These are phyloP conservation scores for Gossypium lobatum DNA, from an alignment of 441 rosid genomes.

Conservation along the genomic window DNA sequence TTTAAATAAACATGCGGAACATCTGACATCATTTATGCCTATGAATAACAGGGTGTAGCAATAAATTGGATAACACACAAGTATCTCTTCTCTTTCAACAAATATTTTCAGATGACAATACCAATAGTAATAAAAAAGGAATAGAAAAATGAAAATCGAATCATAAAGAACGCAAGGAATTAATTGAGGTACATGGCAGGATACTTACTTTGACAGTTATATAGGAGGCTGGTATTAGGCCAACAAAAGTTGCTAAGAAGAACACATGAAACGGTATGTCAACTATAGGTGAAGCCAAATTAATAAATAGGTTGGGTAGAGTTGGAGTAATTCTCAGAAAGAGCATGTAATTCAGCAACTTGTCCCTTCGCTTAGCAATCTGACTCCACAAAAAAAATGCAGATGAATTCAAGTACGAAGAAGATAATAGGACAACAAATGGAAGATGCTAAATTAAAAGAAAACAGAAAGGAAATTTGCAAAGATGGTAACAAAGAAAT, in stretches of 20 bases:
- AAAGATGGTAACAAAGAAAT: conserved; percentile 1
- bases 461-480: not conserved
- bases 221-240: conserved; percentile 87
- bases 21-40: not conserved
- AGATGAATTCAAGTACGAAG: conserved; percentile 7
- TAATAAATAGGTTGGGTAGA: conserved; percentile 88
- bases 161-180: not conserved
- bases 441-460: not conserved
- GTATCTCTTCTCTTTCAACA: not conserved
- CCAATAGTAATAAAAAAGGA: not conserved
- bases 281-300: conserved; percentile 94
- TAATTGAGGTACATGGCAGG: not conserved
- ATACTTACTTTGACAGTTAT: conserved; percentile 83
- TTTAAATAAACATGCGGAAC: not conserved
- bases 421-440: not conserved
- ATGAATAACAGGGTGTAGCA: not conserved
- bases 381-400: conserved; percentile 21
- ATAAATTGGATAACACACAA: not conserved
- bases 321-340: conserved; percentile 93
- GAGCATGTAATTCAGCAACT: conserved; percentile 90
- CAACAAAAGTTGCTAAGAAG: conserved; percentile 85
- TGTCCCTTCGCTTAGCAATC: conserved; percentile 85
- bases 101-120: not conserved
- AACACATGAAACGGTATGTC: conserved; percentile 94
- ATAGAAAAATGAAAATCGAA: not conserved